A percentile compares a stretch with the other conserved stretches of the same genome.
phyloP scores from a whole-genome alignment of 441 rosid species.

The Syzygium malaccense region DNA sequence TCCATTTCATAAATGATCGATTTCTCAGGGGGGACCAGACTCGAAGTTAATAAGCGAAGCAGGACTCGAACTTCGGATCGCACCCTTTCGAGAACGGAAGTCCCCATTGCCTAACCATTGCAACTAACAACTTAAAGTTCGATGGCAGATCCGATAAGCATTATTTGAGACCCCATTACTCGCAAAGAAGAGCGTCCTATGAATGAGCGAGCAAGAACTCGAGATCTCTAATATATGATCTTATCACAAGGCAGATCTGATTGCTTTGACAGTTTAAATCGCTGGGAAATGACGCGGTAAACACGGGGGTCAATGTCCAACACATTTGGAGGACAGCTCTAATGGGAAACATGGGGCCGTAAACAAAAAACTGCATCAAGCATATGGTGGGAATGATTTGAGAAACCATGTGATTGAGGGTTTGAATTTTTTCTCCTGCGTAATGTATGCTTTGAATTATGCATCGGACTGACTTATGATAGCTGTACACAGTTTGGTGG shows the following conservation, averaged over 20 bases:
- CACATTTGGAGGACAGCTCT: background rate
- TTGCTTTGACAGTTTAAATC: background rate
- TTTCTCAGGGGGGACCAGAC: rapidly evolving
- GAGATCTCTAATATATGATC: background rate
- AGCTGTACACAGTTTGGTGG: background rate
- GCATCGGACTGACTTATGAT: background rate
- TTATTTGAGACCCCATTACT: background rate
- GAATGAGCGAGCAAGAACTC: no score
- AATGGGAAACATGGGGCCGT: background rate
- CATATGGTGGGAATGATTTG: background rate
- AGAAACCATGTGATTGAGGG: background rate
- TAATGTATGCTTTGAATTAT: background rate
- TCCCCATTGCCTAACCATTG: background rate
- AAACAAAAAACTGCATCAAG: background rate
- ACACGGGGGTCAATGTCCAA: background rate
- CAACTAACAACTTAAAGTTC: background rate
- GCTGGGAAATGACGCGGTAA: background rate
- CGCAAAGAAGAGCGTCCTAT: background rate
- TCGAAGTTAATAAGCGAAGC: background rate
- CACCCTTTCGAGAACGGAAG: background rate
- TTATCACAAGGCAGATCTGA: background rate
- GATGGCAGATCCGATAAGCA: no score
- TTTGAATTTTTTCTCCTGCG: background rate
- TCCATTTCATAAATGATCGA: background rate
- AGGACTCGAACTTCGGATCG: background rate